Conservation (phyloP, 495 filamentous ascomycete genomes). For the Rusavskia elegans region DNA sequence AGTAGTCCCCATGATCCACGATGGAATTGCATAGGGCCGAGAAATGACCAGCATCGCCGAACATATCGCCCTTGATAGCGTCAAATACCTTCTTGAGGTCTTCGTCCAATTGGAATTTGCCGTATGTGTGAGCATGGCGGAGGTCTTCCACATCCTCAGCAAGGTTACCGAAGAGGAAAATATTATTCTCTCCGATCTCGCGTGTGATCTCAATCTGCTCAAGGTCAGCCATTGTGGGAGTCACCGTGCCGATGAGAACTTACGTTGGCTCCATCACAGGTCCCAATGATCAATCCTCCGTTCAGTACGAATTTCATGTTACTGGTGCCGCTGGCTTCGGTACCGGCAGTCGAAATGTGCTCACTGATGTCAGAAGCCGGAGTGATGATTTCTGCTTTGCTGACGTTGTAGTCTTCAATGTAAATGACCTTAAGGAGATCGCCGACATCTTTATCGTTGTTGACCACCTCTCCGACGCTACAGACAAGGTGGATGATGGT, state of each 20-base stretch:
- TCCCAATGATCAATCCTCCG: slow-evolving; percentile 91
- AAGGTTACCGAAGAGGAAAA: slow-evolving; percentile 95
- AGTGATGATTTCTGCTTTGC: slow-evolving; percentile 92
- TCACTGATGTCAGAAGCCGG: slow-evolving; percentile 94
- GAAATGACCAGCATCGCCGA: slow-evolving; percentile 64
- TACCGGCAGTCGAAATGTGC: slow-evolving; percentile 96
- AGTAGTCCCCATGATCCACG: slow-evolving; percentile 88
- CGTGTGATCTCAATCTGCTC: slow-evolving; percentile 88
- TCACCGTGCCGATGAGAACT: slow-evolving; percentile 17
- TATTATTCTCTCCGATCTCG: slow-evolving; percentile 88
- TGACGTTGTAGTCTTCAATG: slow-evolving; percentile 96
- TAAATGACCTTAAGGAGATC: slow-evolving; percentile 95
- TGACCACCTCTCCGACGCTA: slow-evolving; percentile 78
- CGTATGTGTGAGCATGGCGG: slow-evolving; percentile 78
- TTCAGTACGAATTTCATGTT: slow-evolving; percentile 99
- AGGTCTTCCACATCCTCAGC: slow-evolving; percentile 96
- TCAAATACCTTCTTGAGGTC: slow-evolving; percentile 69
- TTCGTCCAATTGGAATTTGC: slow-evolving; percentile 57
- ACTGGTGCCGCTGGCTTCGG: slow-evolving; percentile 52
- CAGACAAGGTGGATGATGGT: slow-evolving; percentile 95
- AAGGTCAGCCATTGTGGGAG: neutral
- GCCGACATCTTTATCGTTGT: slow-evolving; percentile 79
- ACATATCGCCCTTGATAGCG: slow-evolving; percentile 55
- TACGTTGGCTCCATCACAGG: slow-evolving; percentile 94
- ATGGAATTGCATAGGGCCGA: slow-evolving; percentile 67